Base-by-base conservation (phyloP, 1,284 basidiomycete genomes). In the Rhodotorula glutinis region DNA sequence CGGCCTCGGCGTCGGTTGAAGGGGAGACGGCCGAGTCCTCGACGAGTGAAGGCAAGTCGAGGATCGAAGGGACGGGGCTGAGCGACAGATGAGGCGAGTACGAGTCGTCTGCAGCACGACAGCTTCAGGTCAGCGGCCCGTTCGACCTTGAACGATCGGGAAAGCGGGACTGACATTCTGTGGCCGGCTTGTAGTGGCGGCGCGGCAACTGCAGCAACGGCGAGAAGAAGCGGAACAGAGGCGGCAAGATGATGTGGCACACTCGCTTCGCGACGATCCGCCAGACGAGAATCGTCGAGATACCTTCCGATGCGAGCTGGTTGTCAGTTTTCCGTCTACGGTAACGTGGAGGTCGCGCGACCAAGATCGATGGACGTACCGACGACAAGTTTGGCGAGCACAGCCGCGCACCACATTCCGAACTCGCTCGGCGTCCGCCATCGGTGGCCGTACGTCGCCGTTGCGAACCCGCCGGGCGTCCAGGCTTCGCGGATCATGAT, bases 211-310 rank as follows among this genome's bases (percentile, higher is more conserved):
- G 72, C 44, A 81, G 72, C 0, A 78, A 25, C 16, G 76, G 84
- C 11, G 76, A 83, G 66, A 89, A 81, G 55, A 85, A 79, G 57
- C 92, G 86, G 83, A 92, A 95, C 33, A 87, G 82, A 0, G 90
- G 89, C 1, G 93, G 92, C 0, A 96, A 85, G 41, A 88, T 79
- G 4, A 85, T 75, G 71, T 91, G 89, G 30, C 91, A 79, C 2
- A 85, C 77, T 2, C 85, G 84, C 78, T 96, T 97, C 13, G 89
- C 89, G 47, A 91, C 76, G 55, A 97, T 82, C 59, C 93, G 88
- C 89, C 92, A 92, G 1, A 83, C 79, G 76, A 97, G 90, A 75
- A 97, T 91, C 30, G 77, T 68, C 2, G 75, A 75, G 47, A 83
- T 75, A 4, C 82, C 82, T 77, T 75, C n/a, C 8, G 16, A 47